phyloP scores from a whole-genome alignment of 2,329 filamentous ascomycete species.

The Pseudocercospora ulei region DNA sequence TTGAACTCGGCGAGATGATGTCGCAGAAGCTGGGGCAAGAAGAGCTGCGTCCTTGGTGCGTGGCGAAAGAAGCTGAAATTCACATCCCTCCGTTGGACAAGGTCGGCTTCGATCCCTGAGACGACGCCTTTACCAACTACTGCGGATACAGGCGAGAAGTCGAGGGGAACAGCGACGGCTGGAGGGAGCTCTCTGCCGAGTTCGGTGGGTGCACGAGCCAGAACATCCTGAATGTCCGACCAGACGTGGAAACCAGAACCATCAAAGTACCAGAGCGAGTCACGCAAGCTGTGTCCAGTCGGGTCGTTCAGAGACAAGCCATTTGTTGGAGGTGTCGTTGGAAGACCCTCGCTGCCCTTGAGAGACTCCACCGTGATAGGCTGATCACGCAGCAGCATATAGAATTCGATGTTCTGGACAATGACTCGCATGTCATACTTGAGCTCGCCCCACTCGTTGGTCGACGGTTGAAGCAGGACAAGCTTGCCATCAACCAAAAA shows the following conservation, averaged over 20 bases:
- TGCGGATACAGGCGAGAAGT: constrained; percentile 89
- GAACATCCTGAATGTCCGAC: constrained; percentile 76
- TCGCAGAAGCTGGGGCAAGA: constrained; percentile 77
- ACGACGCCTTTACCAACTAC: constrained; percentile 82
- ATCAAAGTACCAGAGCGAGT: constrained; percentile 93
- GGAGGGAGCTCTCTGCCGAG: constrained; percentile 59
- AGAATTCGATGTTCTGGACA: constrained; percentile 92
- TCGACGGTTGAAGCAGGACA: constrained; percentile 77
- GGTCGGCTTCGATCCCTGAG: constrained; percentile 79
- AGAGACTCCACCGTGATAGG: constrained; percentile 23
- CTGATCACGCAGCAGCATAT: constrained; percentile 83
- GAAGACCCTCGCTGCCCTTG: constrained; percentile 15
- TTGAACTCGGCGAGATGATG: constrained; percentile 67
- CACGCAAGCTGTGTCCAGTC: constrained; percentile 51
- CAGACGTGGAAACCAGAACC: constrained; percentile 77
- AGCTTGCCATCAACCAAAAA: constrained; percentile 97
- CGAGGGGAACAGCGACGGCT: constrained; percentile 69
- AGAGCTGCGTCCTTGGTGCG: constrained; percentile 82
- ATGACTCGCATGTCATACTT: constrained; percentile 99
- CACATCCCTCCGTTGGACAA: constrained; percentile 85
- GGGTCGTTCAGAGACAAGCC: constrained; percentile 21
- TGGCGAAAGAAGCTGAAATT: constrained; percentile 86
- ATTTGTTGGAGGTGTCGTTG: constrained; percentile 18
- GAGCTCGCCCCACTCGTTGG: constrained; percentile 69
- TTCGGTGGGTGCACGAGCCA: constrained; percentile 59